A percentile compares a stretch with the other conserved stretches of the same genome.
phyloP scores from a whole-genome alignment of 2,329 filamentous ascomycete species.

The Neofusicoccum sp. region DNA sequence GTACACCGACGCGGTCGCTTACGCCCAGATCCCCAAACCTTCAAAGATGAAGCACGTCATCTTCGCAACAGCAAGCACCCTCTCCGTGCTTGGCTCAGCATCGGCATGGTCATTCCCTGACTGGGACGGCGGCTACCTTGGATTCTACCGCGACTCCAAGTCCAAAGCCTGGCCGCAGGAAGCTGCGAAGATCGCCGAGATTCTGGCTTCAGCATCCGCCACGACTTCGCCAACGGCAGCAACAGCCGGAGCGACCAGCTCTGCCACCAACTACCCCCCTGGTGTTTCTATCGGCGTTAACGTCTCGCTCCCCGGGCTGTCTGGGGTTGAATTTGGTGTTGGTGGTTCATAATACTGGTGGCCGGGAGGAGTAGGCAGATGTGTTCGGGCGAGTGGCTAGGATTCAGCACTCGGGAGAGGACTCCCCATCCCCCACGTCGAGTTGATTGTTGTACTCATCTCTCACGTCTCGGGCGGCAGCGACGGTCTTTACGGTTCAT shows the following conservation, averaged over 20 bases:
- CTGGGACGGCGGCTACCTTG: not conserved
- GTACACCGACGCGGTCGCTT: not conserved
- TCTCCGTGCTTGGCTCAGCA: not conserved
- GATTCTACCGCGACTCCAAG: not conserved
- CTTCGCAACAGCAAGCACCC: not conserved
- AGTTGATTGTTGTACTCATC: not conserved
- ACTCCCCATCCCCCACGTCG: too few species aligned
- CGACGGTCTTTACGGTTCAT: not conserved
- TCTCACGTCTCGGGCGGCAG: not conserved
- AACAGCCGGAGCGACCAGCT: not conserved
- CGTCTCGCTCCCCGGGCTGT: not conserved
- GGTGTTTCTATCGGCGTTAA: not conserved
- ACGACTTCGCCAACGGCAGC: not conserved
- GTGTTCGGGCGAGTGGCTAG: too few species aligned
- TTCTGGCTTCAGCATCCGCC: not conserved
- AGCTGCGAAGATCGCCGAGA: not conserved
- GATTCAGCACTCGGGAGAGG: too few species aligned
- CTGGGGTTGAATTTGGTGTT: not conserved
- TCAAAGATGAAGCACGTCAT: not conserved
- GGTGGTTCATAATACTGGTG: not conserved
- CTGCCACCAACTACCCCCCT: not conserved
- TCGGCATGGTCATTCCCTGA: not conserved
- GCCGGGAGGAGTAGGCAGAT: too few species aligned
- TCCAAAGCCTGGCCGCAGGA: not conserved
- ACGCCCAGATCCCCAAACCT: not conserved